Evolutionary conservation across 2,329 filamentous ascomycete genomes (phyloP).

Genomic region (Orbilia javanica): DNA sequence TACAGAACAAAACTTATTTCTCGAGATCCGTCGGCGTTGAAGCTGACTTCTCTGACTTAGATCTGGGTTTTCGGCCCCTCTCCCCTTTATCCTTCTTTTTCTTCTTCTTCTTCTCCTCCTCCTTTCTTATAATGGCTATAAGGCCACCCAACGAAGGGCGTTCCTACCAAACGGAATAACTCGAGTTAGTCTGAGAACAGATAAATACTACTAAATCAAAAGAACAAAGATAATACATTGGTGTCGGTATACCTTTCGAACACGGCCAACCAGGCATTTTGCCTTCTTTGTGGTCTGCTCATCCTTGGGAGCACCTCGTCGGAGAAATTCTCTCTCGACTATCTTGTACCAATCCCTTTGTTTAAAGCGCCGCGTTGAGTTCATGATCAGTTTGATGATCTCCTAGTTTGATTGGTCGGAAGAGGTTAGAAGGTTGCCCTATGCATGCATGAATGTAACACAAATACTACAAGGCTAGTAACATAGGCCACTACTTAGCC

Average conservation of each 20-base stretch:
- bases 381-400: slow-evolving; percentile 31
- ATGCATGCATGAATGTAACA: background rate
- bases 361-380: background rate
- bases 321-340: slow-evolving; percentile 30
- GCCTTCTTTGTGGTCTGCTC: slow-evolving; percentile 16
- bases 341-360: background rate
- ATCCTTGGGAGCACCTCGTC: slow-evolving; percentile 19
- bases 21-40: background rate
- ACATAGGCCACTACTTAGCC: no score
- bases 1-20: background rate
- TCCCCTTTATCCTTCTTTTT: background rate
- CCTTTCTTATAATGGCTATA: background rate
- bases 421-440: background rate
- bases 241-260: slow-evolving; percentile 4
- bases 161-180: background rate
- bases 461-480: no score
- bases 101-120: background rate
- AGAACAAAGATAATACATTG: background rate
- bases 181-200: background rate
- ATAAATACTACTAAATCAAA: background rate
- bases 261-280: slow-evolving; percentile 9
- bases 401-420: slow-evolving; percentile 4
- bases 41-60: background rate
- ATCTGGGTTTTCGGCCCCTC: background rate
- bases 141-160: background rate